Conservation (phyloP, 768 basidiomycete species). For the Lanmaoa pseudosensibilis region DNA sequence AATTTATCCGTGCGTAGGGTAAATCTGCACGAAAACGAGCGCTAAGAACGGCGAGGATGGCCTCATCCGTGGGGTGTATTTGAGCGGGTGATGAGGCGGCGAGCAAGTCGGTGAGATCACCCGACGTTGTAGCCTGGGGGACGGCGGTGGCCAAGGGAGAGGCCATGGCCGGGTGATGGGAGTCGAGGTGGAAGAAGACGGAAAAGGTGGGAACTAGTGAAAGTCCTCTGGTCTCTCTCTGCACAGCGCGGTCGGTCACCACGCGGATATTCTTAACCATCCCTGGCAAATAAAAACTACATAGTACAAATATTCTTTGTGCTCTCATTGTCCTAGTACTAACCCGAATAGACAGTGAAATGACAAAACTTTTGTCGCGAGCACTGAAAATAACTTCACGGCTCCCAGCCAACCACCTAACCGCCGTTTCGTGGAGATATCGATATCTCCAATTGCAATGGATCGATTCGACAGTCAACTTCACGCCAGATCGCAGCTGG, state of each 20-base stretch:
- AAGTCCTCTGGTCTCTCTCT: too few relatives aligned
- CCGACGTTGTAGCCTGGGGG: conserved; percentile 42
- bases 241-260: neutral
- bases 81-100: conserved; percentile 38
- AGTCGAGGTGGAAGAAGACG: conserved; percentile 4
- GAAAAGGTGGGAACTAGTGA: conserved; percentile 2
- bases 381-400: neutral
- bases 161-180: conserved; percentile 39
- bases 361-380: neutral
- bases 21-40: conserved; percentile 59
- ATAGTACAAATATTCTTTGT: too few relatives aligned
- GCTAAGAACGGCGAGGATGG: conserved; percentile 53
- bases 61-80: conserved; percentile 56
- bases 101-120: conserved; percentile 51
- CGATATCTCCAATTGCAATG: neutral
- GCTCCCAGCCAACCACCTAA: neutral
- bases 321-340: too few relatives aligned
- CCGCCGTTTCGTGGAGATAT: too few relatives aligned
- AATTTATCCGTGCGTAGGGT: conserved; percentile 51
- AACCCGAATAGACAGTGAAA: too few relatives aligned
- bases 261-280: conserved; percentile 9
- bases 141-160: conserved; percentile 32
- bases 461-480: neutral
- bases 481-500: neutral
- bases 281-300: too few relatives aligned